Conservation (phyloP, 2,329 filamentous ascomycete genomes). For the Eutypella sp. region DNA sequence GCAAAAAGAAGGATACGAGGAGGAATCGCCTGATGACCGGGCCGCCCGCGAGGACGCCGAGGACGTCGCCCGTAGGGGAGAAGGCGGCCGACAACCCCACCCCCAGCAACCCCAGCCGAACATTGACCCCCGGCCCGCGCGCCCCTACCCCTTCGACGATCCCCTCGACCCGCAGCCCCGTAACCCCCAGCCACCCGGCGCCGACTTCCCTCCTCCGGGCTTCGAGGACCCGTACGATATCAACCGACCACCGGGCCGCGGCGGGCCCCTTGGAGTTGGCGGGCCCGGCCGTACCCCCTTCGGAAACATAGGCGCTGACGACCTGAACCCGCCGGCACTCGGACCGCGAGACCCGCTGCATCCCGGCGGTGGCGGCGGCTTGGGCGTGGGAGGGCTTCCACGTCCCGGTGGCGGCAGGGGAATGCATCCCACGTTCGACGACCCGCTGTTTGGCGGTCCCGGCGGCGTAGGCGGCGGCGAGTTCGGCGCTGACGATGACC, state of each 20-base stretch:
- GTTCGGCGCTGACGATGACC: conserved; percentile 53
- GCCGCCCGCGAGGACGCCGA: conserved; percentile 37
- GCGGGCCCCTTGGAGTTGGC: conserved; percentile 7
- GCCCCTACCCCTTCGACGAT: conserved; percentile 63
- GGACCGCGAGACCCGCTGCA: conserved; percentile 80
- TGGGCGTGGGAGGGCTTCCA: conserved; percentile 51
- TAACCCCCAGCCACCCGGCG: conserved; percentile 62
- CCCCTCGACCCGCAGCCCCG: conserved; percentile 58
- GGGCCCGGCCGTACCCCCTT: conserved; percentile 50
- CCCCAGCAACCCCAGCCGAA: conserved; percentile 43
- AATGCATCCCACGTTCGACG: conserved; percentile 96
- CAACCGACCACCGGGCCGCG: conserved; percentile 57
- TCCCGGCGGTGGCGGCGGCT: conserved; percentile 57
- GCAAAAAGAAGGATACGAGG: conserved; percentile 73
- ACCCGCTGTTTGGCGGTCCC: conserved; percentile 69
- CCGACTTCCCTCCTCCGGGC: conserved; percentile 76
- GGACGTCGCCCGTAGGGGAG: conserved; percentile 34
- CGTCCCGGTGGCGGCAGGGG: conserved; percentile 63
- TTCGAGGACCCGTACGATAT: conserved; percentile 94
- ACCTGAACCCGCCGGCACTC: conserved; percentile 80
- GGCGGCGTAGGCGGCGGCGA: conserved; percentile 41
- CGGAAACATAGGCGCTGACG: conserved; percentile 71
- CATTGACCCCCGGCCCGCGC: conserved; percentile 44
- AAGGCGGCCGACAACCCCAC: conserved; percentile 32
- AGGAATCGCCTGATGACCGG: conserved; percentile 48